Conservation (phyloP, 345 rosid genomes). For the Angophora floribunda region DNA sequence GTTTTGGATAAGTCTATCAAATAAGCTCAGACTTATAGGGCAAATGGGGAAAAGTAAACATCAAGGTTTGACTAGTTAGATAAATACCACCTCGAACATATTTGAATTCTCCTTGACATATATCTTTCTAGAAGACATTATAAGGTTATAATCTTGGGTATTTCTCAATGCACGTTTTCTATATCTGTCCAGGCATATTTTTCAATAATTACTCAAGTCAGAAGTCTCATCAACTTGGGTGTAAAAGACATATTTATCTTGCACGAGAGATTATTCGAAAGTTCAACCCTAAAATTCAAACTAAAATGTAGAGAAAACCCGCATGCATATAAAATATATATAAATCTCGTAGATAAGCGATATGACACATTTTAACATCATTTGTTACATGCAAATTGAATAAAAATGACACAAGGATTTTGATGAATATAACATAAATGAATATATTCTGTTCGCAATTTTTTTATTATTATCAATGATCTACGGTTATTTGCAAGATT, state of each 20-base stretch:
- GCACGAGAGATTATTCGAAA: background rate
- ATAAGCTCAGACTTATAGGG: no score
- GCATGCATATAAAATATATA: background rate
- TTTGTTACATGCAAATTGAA: background rate
- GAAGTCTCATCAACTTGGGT: background rate
- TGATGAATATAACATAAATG: background rate
- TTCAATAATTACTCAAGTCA: background rate
- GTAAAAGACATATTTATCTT: no score
- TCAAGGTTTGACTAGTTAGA: background rate
- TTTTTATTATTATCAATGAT: background rate
- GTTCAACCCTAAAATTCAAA: background rate
- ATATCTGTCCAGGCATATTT: background rate
- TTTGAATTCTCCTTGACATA: no score
- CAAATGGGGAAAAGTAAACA: background rate
- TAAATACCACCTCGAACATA: background rate
- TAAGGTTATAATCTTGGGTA: background rate
- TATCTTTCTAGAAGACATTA: background rate
- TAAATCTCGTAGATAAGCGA: background rate
- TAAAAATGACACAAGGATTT: background rate
- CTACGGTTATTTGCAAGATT: background rate
- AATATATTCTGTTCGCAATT: background rate
- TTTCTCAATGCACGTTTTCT: background rate
- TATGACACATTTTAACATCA: background rate
- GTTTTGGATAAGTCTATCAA: background rate
- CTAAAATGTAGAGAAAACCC: background rate